These are phyloP conservation scores for Debaryomyces subglobosus DNA, from an alignment of 1,139 yeast genomes.

Conservation along the genomic window DNA sequence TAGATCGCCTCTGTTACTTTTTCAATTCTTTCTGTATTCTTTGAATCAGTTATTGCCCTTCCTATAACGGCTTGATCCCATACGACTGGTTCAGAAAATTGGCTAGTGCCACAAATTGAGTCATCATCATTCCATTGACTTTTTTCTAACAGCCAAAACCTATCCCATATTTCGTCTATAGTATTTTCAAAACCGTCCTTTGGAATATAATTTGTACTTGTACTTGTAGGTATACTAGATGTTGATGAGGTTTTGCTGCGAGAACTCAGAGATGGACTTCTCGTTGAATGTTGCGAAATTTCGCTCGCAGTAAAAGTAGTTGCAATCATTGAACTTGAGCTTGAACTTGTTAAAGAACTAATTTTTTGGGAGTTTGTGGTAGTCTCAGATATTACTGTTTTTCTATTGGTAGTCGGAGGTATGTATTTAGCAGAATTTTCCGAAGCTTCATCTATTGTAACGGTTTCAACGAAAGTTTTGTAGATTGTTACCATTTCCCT, in stretches of 20 bases:
- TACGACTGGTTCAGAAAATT: slow-evolving; percentile 18
- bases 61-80: slow-evolving; percentile 36
- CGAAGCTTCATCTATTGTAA: not conserved
- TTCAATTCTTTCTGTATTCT: slow-evolving; percentile 15
- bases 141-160: slow-evolving; percentile 24
- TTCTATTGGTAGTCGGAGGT: not conserved
- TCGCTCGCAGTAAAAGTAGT: slow-evolving; percentile 3
- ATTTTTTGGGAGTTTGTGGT: not conserved
- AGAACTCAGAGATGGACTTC: not conserved
- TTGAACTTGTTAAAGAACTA: not conserved
- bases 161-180: slow-evolving; percentile 20
- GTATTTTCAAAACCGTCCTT: slow-evolving; percentile 16
- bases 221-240: not conserved
- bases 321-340: not conserved
- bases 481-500: not conserved
- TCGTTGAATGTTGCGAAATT: slow-evolving; percentile 4
- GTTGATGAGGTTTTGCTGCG: not conserved
- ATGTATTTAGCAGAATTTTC: not conserved
- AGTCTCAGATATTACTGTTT: not conserved
- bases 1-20: slow-evolving; percentile 18
- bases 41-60: slow-evolving; percentile 22
- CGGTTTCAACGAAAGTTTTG: not conserved
- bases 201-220: slow-evolving; percentile 12
- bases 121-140: slow-evolving; percentile 26
- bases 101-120: slow-evolving; percentile 15